These are phyloP conservation scores for Phytophthora kernoviae DNA, from an alignment of 352 stramenopile genomes.

Conservation along the genomic window DNA sequence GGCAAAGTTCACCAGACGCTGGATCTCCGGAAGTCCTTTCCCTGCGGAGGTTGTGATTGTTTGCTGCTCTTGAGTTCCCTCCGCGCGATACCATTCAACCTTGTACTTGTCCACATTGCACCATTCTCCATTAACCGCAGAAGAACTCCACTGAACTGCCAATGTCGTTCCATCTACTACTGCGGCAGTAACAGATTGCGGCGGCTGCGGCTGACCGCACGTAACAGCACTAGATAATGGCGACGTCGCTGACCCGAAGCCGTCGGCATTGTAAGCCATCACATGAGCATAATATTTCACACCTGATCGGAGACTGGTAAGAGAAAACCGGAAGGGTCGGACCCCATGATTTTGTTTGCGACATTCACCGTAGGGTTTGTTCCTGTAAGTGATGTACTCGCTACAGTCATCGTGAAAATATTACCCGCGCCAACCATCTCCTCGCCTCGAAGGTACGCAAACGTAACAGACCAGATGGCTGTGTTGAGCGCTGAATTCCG, in stretches of 20 bases:
- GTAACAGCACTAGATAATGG: conserved; percentile 46
- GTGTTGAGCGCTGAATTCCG: conserved; percentile 53
- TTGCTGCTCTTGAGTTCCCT: conserved; percentile 64
- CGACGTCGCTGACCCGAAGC: conserved; percentile 47
- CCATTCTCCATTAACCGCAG: conserved; percentile 19
- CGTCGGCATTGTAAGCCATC: conserved; percentile 80
- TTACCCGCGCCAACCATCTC: conserved; percentile 92
- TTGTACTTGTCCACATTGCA: conserved; percentile 74
- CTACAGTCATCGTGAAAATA: conserved; percentile 78
- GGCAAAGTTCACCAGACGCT: conserved; percentile 61
- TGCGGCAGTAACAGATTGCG: conserved; percentile 46
- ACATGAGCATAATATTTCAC: conserved; percentile 76
- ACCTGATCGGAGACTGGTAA: conserved; percentile 58
- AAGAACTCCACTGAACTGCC: conserved; percentile 52
- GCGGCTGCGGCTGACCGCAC: conserved; percentile 55
- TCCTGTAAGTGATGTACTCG: conserved; percentile 63
- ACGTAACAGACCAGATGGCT: conserved; percentile 93
- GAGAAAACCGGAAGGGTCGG: conserved; percentile 84
- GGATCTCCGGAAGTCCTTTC: conserved; percentile 71
- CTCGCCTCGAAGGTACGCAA: conserved; percentile 92
- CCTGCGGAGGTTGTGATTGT: conserved; percentile 78
- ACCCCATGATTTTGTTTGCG: conserved; percentile 89
- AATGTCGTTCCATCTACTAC: conserved; percentile 66
- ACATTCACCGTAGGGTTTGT: conserved; percentile 65
- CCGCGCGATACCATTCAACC: conserved; percentile 74